phyloP scores from a whole-genome alignment of 2,329 filamentous ascomycete species.

The Alternaria angustiovoidea region DNA sequence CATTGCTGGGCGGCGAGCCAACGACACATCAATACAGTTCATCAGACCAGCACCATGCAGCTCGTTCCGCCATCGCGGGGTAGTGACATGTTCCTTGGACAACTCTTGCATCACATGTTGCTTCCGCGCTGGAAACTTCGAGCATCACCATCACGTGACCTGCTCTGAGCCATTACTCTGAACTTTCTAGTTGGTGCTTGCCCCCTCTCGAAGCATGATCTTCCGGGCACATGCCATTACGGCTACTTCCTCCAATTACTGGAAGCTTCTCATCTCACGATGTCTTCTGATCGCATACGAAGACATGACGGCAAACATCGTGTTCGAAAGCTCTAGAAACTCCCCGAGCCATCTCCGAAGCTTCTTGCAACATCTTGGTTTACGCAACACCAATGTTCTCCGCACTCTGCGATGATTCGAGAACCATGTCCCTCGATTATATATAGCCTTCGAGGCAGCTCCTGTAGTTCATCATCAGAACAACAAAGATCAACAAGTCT shows the following conservation, averaged over 20 bases:
- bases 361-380: conserved; percentile 24
- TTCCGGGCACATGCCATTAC: neutral
- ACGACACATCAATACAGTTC: neutral
- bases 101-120: neutral
- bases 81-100: conserved; percentile 1
- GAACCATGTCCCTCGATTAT: conserved; percentile 37
- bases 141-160: conserved; percentile 22
- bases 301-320: conserved; percentile 18
- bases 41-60: neutral
- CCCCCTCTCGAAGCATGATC: conserved; percentile 1
- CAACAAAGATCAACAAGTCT: conserved; percentile 37
- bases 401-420: conserved; percentile 36
- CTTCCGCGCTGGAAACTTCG: neutral
- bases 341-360: conserved; percentile 32
- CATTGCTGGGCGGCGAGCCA: neutral
- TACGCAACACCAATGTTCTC: conserved; percentile 13
- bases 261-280: conserved; percentile 7
- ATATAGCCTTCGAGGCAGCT: conserved; percentile 29
- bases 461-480: conserved; percentile 34
- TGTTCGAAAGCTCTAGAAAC: conserved; percentile 34
- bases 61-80: neutral
- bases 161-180: conserved; percentile 2
- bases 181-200: conserved; percentile 16
- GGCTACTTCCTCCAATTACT: neutral
- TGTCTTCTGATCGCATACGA: conserved; percentile 7